Conservation (phyloP, 2,329 filamentous ascomycete species). For the Bisporella sp. region DNA sequence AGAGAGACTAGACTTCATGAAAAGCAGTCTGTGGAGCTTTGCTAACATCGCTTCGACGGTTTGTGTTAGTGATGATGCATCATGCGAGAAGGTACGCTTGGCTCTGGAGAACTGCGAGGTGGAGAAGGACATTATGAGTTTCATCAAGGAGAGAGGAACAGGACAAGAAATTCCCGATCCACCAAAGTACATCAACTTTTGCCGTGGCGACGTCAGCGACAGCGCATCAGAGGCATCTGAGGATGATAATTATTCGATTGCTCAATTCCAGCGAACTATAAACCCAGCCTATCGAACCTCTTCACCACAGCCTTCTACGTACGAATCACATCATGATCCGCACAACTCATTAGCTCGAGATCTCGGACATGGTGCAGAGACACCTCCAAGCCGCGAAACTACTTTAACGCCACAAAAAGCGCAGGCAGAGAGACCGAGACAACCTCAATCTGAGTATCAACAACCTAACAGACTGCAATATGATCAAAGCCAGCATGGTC, state of each 20-base stretch:
- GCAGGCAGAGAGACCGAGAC: slow-evolving; percentile 16
- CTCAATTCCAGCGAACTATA: slow-evolving; percentile 90
- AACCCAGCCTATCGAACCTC: slow-evolving; percentile 95
- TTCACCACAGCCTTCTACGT: slow-evolving; percentile 89
- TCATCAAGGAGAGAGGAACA: slow-evolving; percentile 85
- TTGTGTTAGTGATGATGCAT: slow-evolving; percentile 93
- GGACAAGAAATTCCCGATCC: slow-evolving; percentile 96
- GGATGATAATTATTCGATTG: slow-evolving; percentile 86
- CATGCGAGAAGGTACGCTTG: slow-evolving; percentile 91
- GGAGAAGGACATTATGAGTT: slow-evolving; percentile 83
- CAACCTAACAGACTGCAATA: slow-evolving; percentile 15
- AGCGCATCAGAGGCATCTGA: slow-evolving; percentile 76
- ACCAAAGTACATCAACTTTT: slow-evolving; percentile 98
- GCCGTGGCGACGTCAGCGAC: slow-evolving; percentile 78
- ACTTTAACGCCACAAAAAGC: slow-evolving; percentile 45
- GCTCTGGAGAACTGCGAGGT: slow-evolving; percentile 95
- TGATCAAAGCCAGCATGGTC: slow-evolving; percentile 44
- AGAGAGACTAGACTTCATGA: slow-evolving; percentile 92
- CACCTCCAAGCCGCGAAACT: slow-evolving; percentile 38
- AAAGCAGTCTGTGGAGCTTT: slow-evolving; percentile 96
- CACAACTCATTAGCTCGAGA: slow-evolving; percentile 52
- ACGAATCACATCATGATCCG: slow-evolving; percentile 86
- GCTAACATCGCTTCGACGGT: slow-evolving; percentile 96
- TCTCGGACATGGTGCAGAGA: slow-evolving; percentile 48
- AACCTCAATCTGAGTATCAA: slow-evolving; percentile 15